phyloP scores from a whole-genome alignment of 2,329 filamentous ascomycete species.

The Penicillium sp. region DNA sequence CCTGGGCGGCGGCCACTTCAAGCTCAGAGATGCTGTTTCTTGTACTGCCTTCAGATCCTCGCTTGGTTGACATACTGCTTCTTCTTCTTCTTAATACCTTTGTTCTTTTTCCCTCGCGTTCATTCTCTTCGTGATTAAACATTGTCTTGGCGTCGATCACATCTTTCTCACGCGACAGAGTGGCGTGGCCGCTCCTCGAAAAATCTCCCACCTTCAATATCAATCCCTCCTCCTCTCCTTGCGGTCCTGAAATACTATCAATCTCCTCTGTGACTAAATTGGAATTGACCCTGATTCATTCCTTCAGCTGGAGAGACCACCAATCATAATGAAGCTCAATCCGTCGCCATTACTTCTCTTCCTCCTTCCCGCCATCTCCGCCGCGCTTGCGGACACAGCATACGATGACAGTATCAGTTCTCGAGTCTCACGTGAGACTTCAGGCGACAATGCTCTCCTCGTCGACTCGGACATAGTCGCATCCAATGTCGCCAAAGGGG shows the following conservation, averaged over 20 bases:
- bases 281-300: constrained; percentile 2
- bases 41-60: not conserved
- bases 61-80: not conserved
- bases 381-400: constrained; percentile 22
- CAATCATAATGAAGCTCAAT: constrained; percentile 34
- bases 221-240: not conserved
- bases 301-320: constrained; percentile 9
- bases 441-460: constrained; percentile 14
- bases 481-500: constrained; percentile 46
- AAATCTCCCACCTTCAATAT: constrained; percentile 5
- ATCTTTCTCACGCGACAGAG: not conserved
- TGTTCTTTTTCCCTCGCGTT: not conserved
- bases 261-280: not conserved
- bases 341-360: constrained; percentile 34
- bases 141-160: not conserved
- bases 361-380: constrained; percentile 35
- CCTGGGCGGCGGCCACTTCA: constrained; percentile 3
- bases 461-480: constrained; percentile 17
- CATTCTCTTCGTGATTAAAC: not conserved
- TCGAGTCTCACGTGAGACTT: constrained; percentile 12
- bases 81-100: not conserved
- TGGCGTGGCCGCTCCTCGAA: constrained; percentile 4
- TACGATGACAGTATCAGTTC: constrained; percentile 18
- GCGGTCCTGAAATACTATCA: not conserved
- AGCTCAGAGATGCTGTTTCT: not conserved